Evolutionary conservation across 805 yeast species (phyloP).

Genomic region (Jamesozyma lodderae): DNA sequence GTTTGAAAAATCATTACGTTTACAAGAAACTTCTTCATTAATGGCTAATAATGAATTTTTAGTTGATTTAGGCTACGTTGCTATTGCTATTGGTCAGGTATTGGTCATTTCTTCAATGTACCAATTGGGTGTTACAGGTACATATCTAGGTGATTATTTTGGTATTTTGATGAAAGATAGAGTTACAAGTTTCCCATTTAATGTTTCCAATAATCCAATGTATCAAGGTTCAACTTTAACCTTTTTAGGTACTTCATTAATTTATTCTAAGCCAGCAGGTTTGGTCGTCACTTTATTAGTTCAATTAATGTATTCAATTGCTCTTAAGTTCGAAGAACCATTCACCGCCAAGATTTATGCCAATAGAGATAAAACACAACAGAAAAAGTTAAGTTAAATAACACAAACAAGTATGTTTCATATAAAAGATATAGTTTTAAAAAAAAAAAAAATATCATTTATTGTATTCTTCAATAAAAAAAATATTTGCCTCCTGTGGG

Average conservation of each 20-base stretch:
- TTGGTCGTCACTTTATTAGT: conserved; percentile 64
- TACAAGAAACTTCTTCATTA: conserved; percentile 61
- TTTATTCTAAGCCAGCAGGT: conserved; percentile 88
- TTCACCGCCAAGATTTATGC: conserved; percentile 89
- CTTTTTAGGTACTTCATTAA: conserved; percentile 83
- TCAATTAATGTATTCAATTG: conserved; percentile 71
- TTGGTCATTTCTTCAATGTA: conserved; percentile 83
- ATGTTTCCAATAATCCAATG: conserved; percentile 88
- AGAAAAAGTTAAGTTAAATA: conserved; percentile 10
- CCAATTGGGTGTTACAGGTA: conserved; percentile 89
- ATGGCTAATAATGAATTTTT: conserved; percentile 31
- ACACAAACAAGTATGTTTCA: neutral
- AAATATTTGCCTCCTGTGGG: conserved; percentile 41
- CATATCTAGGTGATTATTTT: conserved; percentile 94
- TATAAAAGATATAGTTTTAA: neutral
- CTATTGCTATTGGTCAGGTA: conserved; percentile 64
- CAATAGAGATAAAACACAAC: conserved; percentile 40
- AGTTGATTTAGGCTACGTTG: conserved; percentile 42
- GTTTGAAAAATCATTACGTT: conserved; percentile 58
- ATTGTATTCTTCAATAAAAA: neutral
- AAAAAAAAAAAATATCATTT: neutral
- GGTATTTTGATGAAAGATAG: conserved; percentile 88
- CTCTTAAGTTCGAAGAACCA: conserved; percentile 87
- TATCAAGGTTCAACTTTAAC: conserved; percentile 86
- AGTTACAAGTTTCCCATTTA: conserved; percentile 91